Percentiles rank a stretch among this genome's conserved stretches.
Conservation (phyloP, 371 early-diverging fungal species). For the Rhizopus microsporus region DNA sequence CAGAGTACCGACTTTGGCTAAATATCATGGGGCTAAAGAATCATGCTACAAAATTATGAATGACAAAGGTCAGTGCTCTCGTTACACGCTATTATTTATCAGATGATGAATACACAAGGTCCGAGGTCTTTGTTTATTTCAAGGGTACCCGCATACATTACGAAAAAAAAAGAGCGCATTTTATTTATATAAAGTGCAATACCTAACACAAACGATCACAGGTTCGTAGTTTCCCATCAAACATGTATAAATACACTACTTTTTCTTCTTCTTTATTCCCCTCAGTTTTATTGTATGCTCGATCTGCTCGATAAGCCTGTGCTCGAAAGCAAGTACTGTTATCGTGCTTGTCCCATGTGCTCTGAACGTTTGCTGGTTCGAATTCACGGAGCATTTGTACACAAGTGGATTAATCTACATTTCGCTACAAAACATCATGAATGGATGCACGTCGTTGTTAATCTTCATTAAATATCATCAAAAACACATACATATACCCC, state of each 20-base stretch:
- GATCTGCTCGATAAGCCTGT: not conserved
- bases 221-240: no score
- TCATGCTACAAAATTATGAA: no score
- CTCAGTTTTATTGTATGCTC: not conserved
- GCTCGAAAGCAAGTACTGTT: conserved; percentile 33
- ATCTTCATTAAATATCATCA: conserved; percentile 31
- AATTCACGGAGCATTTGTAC: conserved; percentile 50
- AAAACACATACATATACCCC: conserved; percentile 3
- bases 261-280: conserved; percentile 6
- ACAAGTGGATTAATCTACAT: conserved; percentile 51
- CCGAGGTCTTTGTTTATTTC: no score
- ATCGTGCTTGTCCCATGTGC: conserved; percentile 51
- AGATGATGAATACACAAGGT: not conserved
- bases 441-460: conserved; percentile 54
- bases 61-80: not conserved
- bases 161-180: no score
- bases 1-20: no score
- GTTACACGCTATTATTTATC: not conserved
- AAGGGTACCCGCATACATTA: no score
- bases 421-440: conserved; percentile 49
- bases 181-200: no score
- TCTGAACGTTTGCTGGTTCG: conserved; percentile 48
- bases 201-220: no score
- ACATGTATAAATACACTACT: not conserved
- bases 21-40: no score